Conservation (phyloP, 1,139 yeast species). For the Debaryomyces sp. region DNA sequence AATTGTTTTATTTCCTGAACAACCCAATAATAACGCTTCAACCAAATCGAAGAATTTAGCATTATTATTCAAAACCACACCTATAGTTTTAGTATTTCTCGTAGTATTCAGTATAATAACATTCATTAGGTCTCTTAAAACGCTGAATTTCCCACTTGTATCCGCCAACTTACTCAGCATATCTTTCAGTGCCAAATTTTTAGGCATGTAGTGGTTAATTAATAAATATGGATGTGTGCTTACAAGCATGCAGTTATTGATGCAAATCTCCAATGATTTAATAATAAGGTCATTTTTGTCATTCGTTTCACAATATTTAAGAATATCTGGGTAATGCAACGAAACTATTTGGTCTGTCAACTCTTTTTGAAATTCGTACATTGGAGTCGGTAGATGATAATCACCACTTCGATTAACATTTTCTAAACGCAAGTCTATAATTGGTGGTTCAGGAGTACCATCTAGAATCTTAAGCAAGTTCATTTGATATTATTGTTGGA, state of each 20-base stretch:
- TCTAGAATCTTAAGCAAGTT: constrained; percentile 76
- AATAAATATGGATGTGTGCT: constrained; percentile 87
- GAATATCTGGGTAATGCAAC: constrained; percentile 85
- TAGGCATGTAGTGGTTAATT: constrained; percentile 86
- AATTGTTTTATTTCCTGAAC: constrained; percentile 55
- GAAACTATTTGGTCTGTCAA: constrained; percentile 93
- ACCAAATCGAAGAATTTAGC: constrained; percentile 65
- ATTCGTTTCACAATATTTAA: constrained; percentile 79
- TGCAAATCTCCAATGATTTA: constrained; percentile 71
- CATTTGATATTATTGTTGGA: constrained; percentile 41
- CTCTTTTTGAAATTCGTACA: constrained; percentile 87
- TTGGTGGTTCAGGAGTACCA: constrained; percentile 83
- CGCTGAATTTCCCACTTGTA: constrained; percentile 84
- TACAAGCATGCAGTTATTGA: constrained; percentile 74
- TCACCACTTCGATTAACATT: constrained; percentile 57
- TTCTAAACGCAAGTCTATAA: constrained; percentile 54
- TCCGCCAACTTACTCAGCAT: constrained; percentile 75
- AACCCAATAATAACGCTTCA: constrained; percentile 76
- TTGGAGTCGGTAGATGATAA: constrained; percentile 81
- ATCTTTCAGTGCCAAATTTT: constrained; percentile 74
- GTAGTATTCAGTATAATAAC: constrained; percentile 40
- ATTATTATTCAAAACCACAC: constrained; percentile 40
- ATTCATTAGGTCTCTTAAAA: constrained; percentile 59
- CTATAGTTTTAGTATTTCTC: constrained; percentile 43
- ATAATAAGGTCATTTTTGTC: constrained; percentile 59